A percentile compares a stretch with the other conserved stretches of the same genome.
phyloP scores from a whole-genome alignment of 1,284 basidiomycete species.

The Cystobasidiaceae sp. region DNA sequence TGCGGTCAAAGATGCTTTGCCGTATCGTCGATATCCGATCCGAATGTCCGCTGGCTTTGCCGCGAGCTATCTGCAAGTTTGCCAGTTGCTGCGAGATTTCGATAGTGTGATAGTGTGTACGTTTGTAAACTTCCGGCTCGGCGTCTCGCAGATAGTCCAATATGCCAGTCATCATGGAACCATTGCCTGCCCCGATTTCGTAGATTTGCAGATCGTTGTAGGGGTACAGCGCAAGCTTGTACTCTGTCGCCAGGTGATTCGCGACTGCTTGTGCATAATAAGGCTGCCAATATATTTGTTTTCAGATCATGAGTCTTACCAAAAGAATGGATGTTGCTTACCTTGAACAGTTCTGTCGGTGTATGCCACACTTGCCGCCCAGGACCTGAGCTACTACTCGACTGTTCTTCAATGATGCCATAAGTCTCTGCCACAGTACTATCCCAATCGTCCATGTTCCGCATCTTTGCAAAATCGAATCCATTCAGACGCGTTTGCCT shows the following conservation, averaged over 20 bases:
- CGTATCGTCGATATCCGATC: constrained; percentile 67
- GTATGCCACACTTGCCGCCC: constrained; percentile 98
- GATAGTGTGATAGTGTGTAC: constrained; percentile 84
- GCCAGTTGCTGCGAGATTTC: constrained; percentile 84
- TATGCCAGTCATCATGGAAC: constrained; percentile 83
- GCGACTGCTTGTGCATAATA: constrained; percentile 90
- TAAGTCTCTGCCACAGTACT: constrained; percentile 72
- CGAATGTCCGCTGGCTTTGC: constrained; percentile 48
- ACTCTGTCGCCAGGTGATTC: constrained; percentile 79
- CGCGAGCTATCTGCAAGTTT: constrained; percentile 56
- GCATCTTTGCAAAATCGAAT: constrained; percentile 67
- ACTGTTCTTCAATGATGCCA: constrained; percentile 57
- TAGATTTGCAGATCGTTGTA: constrained; percentile 93
- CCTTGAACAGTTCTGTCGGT: constrained; percentile 95
- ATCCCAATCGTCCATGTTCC: constrained; percentile 71
- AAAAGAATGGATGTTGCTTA: constrained; percentile 48
- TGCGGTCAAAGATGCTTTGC: constrained; percentile 84
- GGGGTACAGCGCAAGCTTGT: constrained; percentile 88
- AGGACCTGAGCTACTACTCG: constrained; percentile 55
- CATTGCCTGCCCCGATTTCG: constrained; percentile 96
- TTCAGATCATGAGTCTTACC: background rate
- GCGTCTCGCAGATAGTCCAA: constrained; percentile 70
- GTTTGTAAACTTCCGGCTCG: constrained; percentile 85
- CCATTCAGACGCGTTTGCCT: constrained; percentile 45
- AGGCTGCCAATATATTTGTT: constrained; percentile 55